Evolutionary conservation across 208 protist species (phyloP), one percentile per base, ranked within the genome.

Genomic region (Acanthamoeba healyi): DNA sequence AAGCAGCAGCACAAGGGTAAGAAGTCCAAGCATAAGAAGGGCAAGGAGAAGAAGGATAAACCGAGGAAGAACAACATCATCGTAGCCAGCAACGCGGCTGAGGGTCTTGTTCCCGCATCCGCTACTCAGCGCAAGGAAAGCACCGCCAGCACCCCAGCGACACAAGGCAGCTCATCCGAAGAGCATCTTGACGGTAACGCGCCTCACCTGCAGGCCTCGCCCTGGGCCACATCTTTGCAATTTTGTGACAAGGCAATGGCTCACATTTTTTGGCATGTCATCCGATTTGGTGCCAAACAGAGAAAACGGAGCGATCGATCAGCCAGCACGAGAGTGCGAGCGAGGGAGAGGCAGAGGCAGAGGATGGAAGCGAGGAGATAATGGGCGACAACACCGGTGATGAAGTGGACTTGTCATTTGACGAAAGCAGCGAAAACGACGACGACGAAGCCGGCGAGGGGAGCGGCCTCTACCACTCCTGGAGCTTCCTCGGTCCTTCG

Each of bases 321-420:
- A 84, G 74, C 19, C 42, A 3, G 38, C 74, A 40, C n/a, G 67
- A 26, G 17, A 77, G 67, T 26, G 26, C 42, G 34, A 84, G 44
- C 74, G 67, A 79, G 67, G 67, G n/a, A 38, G 65, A 74, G 51
- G 40, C 72, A 17, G 63, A 70, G 1, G 22, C 4, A 7, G 63
- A 19, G 7, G 58, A 9, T 5, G 63, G n/a, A 12, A 36, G n/a
- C 6, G 67, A 38, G 26, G 74, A 84, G 29, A 36, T 65, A 7
- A 65, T 84, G 74, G 74, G 74, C 74, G 74, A 84, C 26, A 56
- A 49, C 26, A 84, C 74, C 42, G 74, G 74, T 2, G 74, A 84
- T 29, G 74, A 84, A 84, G 74, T 84, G 42, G 74, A 84, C 40
- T 38, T 38, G 44, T 58, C 32, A 65, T 65, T 65, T 15, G 58